Conservation (phyloP, 73 alveolate genomes). For the Durusdinium trenchii region DNA sequence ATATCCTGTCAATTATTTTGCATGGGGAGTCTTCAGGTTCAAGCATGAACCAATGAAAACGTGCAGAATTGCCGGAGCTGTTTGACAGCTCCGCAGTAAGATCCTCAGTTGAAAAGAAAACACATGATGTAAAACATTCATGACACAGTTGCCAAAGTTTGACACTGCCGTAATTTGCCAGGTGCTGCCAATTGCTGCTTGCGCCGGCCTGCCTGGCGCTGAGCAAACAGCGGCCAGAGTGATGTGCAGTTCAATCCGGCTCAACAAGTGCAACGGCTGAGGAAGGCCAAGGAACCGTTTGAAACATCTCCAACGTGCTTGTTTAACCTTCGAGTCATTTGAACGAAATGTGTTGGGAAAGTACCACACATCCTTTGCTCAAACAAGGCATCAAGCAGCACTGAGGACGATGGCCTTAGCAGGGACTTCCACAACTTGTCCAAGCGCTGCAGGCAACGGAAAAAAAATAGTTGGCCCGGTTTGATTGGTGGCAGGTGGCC, state of each 20-base stretch:
- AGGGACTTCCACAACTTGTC: constrained; percentile 62
- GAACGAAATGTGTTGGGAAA: too few species aligned
- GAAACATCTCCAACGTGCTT: background rate
- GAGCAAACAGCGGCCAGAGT: background rate
- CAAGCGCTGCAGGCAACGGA: background rate
- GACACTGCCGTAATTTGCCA: background rate
- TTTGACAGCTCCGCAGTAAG: constrained; percentile 33
- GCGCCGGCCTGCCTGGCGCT: background rate
- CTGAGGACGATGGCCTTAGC: constrained; percentile 48
- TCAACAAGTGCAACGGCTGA: background rate
- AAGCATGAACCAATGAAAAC: constrained; percentile 9
- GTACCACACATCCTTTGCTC: background rate
- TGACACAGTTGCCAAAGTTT: background rate
- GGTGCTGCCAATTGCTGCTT: background rate
- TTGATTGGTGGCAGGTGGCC: too few species aligned
- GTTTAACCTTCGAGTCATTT: too few species aligned
- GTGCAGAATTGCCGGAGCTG: constrained; percentile 34
- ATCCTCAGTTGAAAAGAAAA: background rate
- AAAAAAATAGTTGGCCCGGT: too few species aligned
- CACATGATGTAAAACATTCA: background rate
- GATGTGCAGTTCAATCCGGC: too few species aligned
- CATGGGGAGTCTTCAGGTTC: constrained; percentile 50
- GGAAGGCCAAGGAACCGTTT: background rate
- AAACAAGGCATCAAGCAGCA: background rate
- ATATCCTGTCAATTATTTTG: too few species aligned